Conservation (phyloP, 257 asterid species). For the Leptodermis oblonga region DNA sequence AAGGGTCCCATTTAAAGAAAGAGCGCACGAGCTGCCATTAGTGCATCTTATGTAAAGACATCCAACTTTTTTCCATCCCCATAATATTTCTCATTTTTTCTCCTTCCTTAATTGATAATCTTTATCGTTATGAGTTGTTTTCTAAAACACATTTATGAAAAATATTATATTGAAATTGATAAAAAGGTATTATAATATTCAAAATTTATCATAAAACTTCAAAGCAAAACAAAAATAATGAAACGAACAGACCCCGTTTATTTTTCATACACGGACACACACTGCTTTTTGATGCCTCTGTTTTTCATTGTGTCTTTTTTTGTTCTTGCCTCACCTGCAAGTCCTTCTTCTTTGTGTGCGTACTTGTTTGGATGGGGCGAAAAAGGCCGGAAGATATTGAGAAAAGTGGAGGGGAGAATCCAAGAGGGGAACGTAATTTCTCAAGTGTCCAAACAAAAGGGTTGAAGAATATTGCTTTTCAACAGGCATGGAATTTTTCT, state of each 20-base stretch:
- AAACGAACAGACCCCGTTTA: no score
- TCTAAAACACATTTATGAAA: no score
- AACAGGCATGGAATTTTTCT: constrained; percentile 8
- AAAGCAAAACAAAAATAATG: no score
- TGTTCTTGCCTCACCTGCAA: neutral
- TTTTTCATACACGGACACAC: neutral
- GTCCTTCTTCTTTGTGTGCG: neutral
- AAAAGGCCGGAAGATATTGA: no score
- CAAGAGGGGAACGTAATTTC: constrained; percentile 15
- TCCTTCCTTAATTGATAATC: neutral
- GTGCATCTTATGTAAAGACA: constrained; percentile 37
- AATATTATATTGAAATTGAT: no score
- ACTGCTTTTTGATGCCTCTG: neutral
- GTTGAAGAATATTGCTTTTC: constrained; percentile 19
- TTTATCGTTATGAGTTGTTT: no score
- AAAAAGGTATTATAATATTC: no score
- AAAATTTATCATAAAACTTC: no score
- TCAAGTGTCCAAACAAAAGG: constrained; percentile 30
- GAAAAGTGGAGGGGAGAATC: constrained; percentile 21
- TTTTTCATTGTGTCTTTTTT: constrained; percentile 3
- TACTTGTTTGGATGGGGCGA: neutral
- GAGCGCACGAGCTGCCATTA: constrained; percentile 26
- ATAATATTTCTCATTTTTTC: constrained; percentile 1
- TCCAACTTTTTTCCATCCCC: constrained; percentile 40
- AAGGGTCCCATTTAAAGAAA: constrained; percentile 31